phyloP scores from a whole-genome alignment of 2,329 filamentous ascomycete genomes.

The Plenodomus lindquistii region DNA sequence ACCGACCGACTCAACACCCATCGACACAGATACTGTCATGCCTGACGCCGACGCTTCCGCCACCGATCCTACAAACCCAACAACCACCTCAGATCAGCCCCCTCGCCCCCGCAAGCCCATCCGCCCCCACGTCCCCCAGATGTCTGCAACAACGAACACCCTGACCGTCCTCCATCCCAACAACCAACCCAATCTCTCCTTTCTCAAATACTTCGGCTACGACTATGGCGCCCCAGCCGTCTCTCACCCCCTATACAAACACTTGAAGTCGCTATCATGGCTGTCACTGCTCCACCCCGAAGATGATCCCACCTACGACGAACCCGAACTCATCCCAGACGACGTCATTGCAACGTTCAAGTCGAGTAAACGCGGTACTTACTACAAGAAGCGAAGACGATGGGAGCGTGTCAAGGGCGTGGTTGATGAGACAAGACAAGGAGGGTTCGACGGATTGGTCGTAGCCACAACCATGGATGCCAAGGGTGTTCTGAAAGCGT shows the following conservation, averaged over 20 bases:
- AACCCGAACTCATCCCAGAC: conserved; percentile 63
- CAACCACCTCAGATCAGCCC: conserved; percentile 25
- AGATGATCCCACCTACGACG: conserved; percentile 73
- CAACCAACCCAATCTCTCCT: conserved; percentile 82
- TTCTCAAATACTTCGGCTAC: conserved; percentile 88
- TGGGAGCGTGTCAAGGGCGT: conserved; percentile 75
- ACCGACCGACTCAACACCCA: conserved; percentile 6
- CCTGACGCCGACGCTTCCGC: conserved; percentile 17
- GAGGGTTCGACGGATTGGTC: conserved; percentile 81
- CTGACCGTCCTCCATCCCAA: conserved; percentile 81
- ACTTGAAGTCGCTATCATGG: conserved; percentile 87
- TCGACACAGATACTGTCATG: conserved; percentile 19
- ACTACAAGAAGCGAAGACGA: conserved; percentile 85
- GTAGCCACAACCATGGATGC: conserved; percentile 84
- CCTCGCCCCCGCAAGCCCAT: conserved; percentile 31
- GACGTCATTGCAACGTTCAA: conserved; percentile 73
- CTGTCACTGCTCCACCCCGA: conserved; percentile 82
- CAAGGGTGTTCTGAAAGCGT: conserved; percentile 71
- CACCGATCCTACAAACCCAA: conserved; percentile 1
- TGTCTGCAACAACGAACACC: conserved; percentile 72
- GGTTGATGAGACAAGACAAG: conserved; percentile 73
- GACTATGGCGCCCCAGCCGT: conserved; percentile 67
- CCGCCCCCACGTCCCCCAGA: conserved; percentile 51
- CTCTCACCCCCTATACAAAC: conserved; percentile 76
- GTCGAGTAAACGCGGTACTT: conserved; percentile 77